phyloP scores from a whole-genome alignment of 2,329 filamentous ascomycete genomes.

The Emergomyces pasteurianus region DNA sequence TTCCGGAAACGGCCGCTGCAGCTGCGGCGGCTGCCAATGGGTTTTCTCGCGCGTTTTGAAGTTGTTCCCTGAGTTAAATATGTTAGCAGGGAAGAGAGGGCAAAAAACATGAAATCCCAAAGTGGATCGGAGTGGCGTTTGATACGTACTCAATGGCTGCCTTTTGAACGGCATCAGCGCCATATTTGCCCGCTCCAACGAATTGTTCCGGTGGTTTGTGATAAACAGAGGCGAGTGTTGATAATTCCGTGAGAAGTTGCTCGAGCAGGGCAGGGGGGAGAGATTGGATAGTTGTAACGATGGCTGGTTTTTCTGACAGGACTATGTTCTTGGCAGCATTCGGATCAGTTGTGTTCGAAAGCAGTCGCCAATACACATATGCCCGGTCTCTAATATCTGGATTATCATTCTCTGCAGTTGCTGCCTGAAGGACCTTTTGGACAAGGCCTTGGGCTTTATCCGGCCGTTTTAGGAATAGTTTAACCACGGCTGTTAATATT shows the following conservation, averaged over 20 bases:
- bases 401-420: conserved; percentile 92
- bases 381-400: conserved; percentile 93
- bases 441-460: conserved; percentile 82
- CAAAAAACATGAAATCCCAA: not conserved
- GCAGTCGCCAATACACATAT: conserved; percentile 94
- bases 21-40: conserved; percentile 79
- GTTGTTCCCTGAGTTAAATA: conserved; percentile 54
- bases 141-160: conserved; percentile 71
- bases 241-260: conserved; percentile 80
- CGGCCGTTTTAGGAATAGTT: conserved; percentile 94
- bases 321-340: conserved; percentile 88
- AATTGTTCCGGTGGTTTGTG: conserved; percentile 99
- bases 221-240: conserved; percentile 91
- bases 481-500: conserved; percentile 92
- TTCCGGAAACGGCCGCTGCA: conserved; percentile 48
- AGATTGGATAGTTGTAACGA: conserved; percentile 85
- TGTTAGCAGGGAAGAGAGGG: conserved; percentile 12
- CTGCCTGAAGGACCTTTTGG: conserved; percentile 84
- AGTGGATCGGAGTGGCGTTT: not conserved
- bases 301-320: conserved; percentile 86
- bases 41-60: conserved; percentile 83
- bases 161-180: conserved; percentile 85
- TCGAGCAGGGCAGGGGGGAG: conserved; percentile 75
- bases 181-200: conserved; percentile 85
- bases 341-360: conserved; percentile 69